A percentile compares a stretch with the other conserved stretches of the same genome.
These are phyloP conservation scores for Mycena pura DNA, from an alignment of 768 basidiomycete species.

Conservation along the genomic window DNA sequence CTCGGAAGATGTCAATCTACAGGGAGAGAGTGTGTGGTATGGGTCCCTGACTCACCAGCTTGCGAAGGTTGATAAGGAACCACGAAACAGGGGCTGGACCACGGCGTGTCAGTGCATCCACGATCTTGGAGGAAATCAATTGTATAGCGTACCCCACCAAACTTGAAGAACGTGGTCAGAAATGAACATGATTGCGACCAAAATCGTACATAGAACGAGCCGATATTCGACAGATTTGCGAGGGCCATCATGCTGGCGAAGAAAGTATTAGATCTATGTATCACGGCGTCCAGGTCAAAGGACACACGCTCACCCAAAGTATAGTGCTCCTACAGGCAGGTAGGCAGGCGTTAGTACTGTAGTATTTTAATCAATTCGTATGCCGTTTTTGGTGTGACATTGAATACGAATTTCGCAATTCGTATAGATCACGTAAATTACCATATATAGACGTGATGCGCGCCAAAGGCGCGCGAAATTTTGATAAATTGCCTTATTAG, in stretches of 20 bases:
- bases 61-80: slow-evolving; percentile 56
- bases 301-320: not conserved
- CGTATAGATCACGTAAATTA: too few species aligned
- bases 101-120: not conserved
- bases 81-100: slow-evolving; percentile 49
- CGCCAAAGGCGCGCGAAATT: too few species aligned
- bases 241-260: slow-evolving; percentile 58
- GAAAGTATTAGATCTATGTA: not conserved
- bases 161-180: slow-evolving; percentile 16
- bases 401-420: too few species aligned
- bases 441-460: too few species aligned
- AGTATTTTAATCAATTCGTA: too few species aligned
- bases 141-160: slow-evolving; percentile 32
- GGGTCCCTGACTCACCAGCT: slow-evolving; percentile 46
- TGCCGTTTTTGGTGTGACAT: too few species aligned
- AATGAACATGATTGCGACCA: slow-evolving; percentile 1
- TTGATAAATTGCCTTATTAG: too few species aligned
- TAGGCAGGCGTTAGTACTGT: too few species aligned
- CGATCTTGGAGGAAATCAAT: not conserved
- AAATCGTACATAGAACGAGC: slow-evolving; percentile 44
- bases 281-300: too few species aligned
- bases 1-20: slow-evolving; percentile 30
- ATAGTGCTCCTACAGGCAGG: not conserved
- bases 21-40: not conserved
- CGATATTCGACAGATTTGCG: slow-evolving; percentile 56